phyloP scores from a whole-genome alignment of 768 basidiomycete genomes.

The Butyriboletus loyo region DNA sequence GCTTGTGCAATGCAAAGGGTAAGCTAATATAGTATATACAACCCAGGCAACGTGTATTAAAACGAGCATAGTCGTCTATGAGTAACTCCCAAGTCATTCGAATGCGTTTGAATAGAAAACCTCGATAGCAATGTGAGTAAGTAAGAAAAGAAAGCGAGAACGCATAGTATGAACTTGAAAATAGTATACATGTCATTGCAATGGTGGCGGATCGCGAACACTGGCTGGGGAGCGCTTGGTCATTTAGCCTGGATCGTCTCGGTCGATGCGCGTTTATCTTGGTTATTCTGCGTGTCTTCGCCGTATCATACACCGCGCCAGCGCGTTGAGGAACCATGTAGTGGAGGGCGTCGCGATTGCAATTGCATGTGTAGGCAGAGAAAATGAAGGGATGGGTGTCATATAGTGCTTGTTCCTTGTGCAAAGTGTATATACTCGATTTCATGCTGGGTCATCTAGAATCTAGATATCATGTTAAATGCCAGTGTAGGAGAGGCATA shows the following conservation, averaged over 20 bases:
- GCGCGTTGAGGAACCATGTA: slow-evolving; percentile 6
- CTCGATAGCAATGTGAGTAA: background rate
- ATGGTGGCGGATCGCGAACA: background rate
- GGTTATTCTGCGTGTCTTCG: background rate
- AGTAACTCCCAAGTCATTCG: background rate
- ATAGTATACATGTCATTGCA: slow-evolving; percentile 2
- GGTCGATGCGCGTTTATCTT: background rate
- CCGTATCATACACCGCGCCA: slow-evolving; percentile 25
- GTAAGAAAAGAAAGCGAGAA: slow-evolving; percentile 1
- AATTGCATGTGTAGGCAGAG: background rate
- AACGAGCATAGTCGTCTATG: slow-evolving; percentile 13
- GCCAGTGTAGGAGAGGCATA: background rate
- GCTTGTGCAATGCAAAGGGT: background rate
- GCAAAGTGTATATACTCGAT: background rate
- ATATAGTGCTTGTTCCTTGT: background rate
- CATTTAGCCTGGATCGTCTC: background rate
- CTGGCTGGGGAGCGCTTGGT: background rate
- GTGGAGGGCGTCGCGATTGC: background rate
- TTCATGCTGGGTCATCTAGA: slow-evolving; percentile 4
- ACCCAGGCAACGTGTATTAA: slow-evolving; percentile 21
- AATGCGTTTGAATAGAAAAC: background rate
- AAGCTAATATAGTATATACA: background rate
- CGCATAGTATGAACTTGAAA: background rate
- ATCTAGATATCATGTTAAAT: background rate
- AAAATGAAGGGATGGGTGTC: background rate